Base-by-base conservation (phyloP, 2,329 filamentous ascomycete species). In the Fusarium marasasianum region DNA sequence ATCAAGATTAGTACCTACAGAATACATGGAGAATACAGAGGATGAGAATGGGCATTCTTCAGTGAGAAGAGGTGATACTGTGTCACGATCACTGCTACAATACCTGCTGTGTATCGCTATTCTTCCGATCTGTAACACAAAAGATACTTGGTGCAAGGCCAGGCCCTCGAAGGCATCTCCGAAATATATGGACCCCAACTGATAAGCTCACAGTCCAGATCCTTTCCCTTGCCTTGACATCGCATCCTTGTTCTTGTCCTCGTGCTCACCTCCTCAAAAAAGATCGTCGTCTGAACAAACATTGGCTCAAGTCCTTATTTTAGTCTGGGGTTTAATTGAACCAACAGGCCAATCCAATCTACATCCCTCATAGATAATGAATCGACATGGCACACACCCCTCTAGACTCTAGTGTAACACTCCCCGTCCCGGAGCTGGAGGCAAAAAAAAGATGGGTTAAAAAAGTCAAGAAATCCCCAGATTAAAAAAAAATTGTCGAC, bases 381-480 rank as follows among this genome's bases (percentile, higher is more conserved):
- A 41, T 18, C 33, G 8, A n/a, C 47, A 33, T 33, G 31, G 51
- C 20, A 55, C 51, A 55, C 51, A 29, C 50, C 51, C 51, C 51
- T 38, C 33, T 14, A 47, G 44, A 22, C 51, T 38, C n/a, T 18
- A 29, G 44, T 29, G 44, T 22, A 14, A 51, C 48, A 51, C 48
- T 47, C 44, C 44, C 44, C 15, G 22, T 14, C 20, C 40, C 13
- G 22, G 40, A 22, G 18, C 48, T 54, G 51, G 35, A 55, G 51
- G 64, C 51, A 66, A 66, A 66, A 58, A 31, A 48, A 17, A n/a
- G 45, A 8, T 43, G 67, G 67, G 40, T 64, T 70, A 53, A 65
- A 70, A 69, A 70, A 70, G 67, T 70, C 67, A 33, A 70, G 51
- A 31, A 45, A 70, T 70, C 67, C 67, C 67, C 67, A 70, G 15